phyloP scores from a whole-genome alignment of 495 filamentous ascomycete genomes.

The Penicillium robsamsonii region DNA sequence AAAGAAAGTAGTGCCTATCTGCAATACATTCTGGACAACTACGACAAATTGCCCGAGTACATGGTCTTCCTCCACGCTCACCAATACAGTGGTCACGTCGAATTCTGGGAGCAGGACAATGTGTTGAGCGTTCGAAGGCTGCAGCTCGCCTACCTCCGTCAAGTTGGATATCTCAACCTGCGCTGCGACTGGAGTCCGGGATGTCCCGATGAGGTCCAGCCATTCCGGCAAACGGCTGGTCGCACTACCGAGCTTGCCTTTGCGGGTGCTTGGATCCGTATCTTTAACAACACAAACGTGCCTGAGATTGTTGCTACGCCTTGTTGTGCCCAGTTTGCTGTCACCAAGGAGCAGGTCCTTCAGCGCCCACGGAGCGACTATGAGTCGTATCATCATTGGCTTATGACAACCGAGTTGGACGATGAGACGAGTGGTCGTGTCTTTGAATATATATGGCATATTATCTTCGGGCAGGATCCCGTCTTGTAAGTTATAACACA shows the following conservation, averaged over 20 bases:
- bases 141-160: conserved; percentile 40
- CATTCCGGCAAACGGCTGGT: conserved; percentile 27
- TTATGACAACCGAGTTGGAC: conserved; percentile 55
- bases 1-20: conserved; percentile 50
- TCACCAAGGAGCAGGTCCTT: conserved; percentile 51
- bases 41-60: conserved; percentile 43
- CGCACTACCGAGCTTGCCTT: conserved; percentile 29
- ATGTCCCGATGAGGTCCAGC: conserved; percentile 43
- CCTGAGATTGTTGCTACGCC: conserved; percentile 48
- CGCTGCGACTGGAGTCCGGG: conserved; percentile 48
- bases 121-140: conserved; percentile 37
- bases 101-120: conserved; percentile 46
- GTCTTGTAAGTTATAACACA: conserved; percentile 31
- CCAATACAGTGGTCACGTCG: conserved; percentile 41
- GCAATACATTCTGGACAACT: conserved; percentile 52
- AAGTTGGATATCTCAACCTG: conserved; percentile 49
- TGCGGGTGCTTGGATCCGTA: conserved; percentile 37
- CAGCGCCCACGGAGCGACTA: conserved; percentile 53
- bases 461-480: conserved; percentile 51
- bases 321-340: conserved; percentile 73
- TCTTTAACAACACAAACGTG: conserved; percentile 47
- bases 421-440: conserved; percentile 60
- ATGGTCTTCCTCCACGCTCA: conserved; percentile 53
- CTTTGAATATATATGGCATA: conserved; percentile 74
- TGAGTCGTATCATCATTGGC: conserved; percentile 54